A percentile compares a stretch with the other conserved stretches of the same genome.
Evolutionary conservation across 2,329 filamentous ascomycete genomes (phyloP).

Genomic region (Botrytis fabae): DNA sequence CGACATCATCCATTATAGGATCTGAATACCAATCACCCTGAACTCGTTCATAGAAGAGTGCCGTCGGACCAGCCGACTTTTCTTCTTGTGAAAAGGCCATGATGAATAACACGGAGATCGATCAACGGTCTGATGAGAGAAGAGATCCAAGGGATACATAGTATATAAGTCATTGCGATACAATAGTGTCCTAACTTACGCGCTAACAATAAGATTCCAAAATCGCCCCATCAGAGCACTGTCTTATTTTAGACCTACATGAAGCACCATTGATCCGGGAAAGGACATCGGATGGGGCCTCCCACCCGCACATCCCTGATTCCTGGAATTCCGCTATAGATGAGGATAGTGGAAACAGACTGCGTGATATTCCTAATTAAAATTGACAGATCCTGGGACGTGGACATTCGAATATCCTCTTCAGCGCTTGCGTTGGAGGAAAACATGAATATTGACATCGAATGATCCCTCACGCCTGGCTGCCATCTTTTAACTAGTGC

Average conservation of each 20-base stretch:
- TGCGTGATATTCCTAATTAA: neutral
- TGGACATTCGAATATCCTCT: neutral
- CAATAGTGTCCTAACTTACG: neutral
- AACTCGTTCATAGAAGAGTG: neutral
- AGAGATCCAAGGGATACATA: neutral
- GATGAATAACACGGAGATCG: neutral
- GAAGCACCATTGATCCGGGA: constrained; percentile 5
- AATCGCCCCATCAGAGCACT: neutral
- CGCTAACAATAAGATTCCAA: neutral
- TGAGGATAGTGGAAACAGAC: neutral
- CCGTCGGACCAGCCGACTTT: neutral
- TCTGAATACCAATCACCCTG: neutral
- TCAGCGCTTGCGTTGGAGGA: neutral
- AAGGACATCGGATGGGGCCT: neutral
- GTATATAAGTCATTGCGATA: neutral
- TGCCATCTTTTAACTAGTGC: neutral
- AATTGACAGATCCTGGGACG: neutral
- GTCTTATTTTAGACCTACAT: neutral
- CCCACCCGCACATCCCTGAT: neutral
- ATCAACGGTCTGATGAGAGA: neutral
- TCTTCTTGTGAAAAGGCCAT: neutral
- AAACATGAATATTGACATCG: no score
- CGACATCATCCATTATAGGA: neutral
- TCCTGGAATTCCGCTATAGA: neutral
- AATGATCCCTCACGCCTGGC: neutral